Evolutionary conservation across 2,329 filamentous ascomycete species (phyloP).

Genomic region (Hymenoscyphus salicellus): DNA sequence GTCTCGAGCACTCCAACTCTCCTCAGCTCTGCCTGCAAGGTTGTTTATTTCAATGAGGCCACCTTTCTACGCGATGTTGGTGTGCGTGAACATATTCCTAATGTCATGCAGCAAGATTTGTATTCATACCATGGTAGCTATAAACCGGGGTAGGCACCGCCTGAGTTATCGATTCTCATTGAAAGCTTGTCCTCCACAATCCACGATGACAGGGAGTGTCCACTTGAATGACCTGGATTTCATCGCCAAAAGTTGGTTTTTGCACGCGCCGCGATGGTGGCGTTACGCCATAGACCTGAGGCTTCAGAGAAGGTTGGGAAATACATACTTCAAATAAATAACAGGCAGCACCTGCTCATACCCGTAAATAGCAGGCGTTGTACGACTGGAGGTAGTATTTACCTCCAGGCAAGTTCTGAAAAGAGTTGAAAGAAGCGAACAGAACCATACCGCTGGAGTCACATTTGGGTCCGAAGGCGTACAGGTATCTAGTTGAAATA

Average conservation of each 20-base stretch:
- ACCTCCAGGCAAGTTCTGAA: too few relatives aligned
- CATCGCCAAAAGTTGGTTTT: not conserved
- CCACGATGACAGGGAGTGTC: not conserved
- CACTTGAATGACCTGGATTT: too few relatives aligned
- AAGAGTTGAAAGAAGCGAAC: not conserved
- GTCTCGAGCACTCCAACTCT: constrained; percentile 1
- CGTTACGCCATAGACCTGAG: constrained; percentile 10
- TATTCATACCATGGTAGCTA: constrained; percentile 18
- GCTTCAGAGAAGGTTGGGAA: not conserved
- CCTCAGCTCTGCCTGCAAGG: not conserved
- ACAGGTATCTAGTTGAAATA: not conserved
- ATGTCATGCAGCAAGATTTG: constrained; percentile 22
- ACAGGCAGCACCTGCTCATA: not conserved
- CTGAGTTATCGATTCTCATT: constrained; percentile 6
- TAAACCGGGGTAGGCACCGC: constrained; percentile 3
- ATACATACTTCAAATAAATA: constrained; percentile 6
- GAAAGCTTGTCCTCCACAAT: constrained; percentile 9
- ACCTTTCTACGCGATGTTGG: constrained; percentile 13
- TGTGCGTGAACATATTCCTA: constrained; percentile 11
- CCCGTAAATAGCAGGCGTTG: not conserved
- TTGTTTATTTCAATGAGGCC: constrained; percentile 14
- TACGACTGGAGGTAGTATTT: not conserved
- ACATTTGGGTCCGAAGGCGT: not conserved
- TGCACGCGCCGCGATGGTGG: constrained; percentile 12
- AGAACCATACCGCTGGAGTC: not conserved